Percentiles rank a stretch among this genome's conserved stretches.
These are phyloP conservation scores for Ogataea nitratoaversa DNA, from an alignment of 805 yeast species.

Conservation along the genomic window DNA sequence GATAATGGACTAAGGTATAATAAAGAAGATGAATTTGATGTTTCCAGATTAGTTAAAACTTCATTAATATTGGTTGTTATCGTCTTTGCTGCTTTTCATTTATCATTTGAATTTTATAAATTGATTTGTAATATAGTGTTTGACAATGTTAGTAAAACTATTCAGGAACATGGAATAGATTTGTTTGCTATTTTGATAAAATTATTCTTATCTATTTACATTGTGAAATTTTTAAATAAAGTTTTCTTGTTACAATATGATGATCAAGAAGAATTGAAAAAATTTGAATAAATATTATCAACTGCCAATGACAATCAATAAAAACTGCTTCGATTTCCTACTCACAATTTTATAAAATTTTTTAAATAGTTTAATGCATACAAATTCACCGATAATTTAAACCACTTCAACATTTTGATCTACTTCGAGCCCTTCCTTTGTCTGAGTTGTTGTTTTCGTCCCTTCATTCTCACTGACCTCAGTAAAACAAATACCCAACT, in stretches of 20 bases:
- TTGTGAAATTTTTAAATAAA: constrained; percentile 18
- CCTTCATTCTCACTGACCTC: constrained; percentile 3
- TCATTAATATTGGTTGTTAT: neutral
- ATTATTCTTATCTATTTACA: constrained; percentile 11
- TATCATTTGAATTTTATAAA: constrained; percentile 2
- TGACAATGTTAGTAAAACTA: neutral
- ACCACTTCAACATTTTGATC: neutral
- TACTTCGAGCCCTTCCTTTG: constrained; percentile 1
- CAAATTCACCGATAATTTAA: neutral
- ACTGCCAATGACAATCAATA: too few relatives aligned
- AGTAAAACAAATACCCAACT: constrained; percentile 26
- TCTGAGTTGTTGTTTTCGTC: neutral
- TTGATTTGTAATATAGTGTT: constrained; percentile 1
- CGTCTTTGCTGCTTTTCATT: neutral
- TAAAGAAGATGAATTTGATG: constrained; percentile 20
- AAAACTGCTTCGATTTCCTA: too few relatives aligned
- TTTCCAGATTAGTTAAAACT: constrained; percentile 16
- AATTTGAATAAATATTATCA: constrained; percentile 24
- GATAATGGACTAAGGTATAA: constrained; percentile 13
- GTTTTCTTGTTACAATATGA: constrained; percentile 17
- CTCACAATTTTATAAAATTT: too few relatives aligned
- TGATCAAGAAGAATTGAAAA: constrained; percentile 27
- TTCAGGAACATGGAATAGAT: constrained; percentile 10
- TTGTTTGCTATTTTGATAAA: constrained; percentile 14
- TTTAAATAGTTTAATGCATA: too few relatives aligned